Base-by-base conservation (phyloP, 2,329 filamentous ascomycete genomes). In the Colletotrichum nymphaeae region DNA sequence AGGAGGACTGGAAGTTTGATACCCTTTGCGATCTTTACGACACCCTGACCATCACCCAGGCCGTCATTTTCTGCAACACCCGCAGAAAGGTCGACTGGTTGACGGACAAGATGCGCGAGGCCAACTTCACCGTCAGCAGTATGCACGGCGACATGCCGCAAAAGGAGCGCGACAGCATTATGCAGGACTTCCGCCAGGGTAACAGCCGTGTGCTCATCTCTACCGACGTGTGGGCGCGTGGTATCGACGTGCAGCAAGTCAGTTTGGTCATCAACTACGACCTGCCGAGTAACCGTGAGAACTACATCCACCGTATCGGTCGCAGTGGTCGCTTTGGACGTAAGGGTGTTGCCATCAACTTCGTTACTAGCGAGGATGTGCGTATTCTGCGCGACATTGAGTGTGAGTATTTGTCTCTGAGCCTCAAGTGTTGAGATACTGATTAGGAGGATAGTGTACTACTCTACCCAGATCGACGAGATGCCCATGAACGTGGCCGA, bases 121-220 rank as follows among this genome's bases (percentile, higher is more conserved):
- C 95, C 79, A 98, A 99, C 86, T 99, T 99, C 84, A 99, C 97
- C 0, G 97, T 99, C 77, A 97, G 94, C 79, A 96, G 94, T 79
- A 99, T 99, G 97, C 97, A 99, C 82, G 97, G 97, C 77, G 97
- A 99, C 80, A 99, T 99, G 97, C 95, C 95, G 28, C 97, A 99
- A 83, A 97, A 97, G 85, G 95, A 98, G 84, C 93, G 97, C 78
- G 97, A 99, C 86, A 96, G 94, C 84, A 99, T 99, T 81, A 99
- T 99, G 97, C 94, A 98, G 83, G 97, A 99, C 81, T 99, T 99
- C 87, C 91, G 97, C 77, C 95, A 98, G 84, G 97, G 96, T 75
- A 98, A 98, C 85, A 97, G 94, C 78, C 92, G 97, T 81, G 97
- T 99, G 26, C 88, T 99, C 63, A 99, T 99, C 82, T 97, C 95